Evolutionary conservation across 345 rosid species (phyloP).

Genomic region (Murraya koenigii): DNA sequence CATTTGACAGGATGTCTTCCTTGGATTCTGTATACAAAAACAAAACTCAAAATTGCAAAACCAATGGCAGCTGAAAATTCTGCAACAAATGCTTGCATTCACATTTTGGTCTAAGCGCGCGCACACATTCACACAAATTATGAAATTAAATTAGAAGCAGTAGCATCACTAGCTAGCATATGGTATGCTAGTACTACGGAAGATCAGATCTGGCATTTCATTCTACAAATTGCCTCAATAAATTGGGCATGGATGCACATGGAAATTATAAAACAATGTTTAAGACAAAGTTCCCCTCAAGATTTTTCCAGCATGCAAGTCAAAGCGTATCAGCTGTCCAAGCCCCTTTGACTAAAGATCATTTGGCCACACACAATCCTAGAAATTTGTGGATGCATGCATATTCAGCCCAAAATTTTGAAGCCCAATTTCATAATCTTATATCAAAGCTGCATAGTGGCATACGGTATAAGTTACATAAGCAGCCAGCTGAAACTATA

Average conservation of each 20-base stretch:
- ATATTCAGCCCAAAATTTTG: too few relatives aligned
- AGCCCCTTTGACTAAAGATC: not conserved
- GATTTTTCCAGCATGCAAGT: slow-evolving; percentile 15
- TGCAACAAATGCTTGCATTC: not conserved
- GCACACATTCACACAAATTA: not conserved
- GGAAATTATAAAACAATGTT: slow-evolving; percentile 3
- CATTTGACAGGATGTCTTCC: slow-evolving; percentile 15
- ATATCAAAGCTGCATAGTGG: not conserved
- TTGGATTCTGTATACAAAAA: not conserved
- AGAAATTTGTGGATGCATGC: too few relatives aligned
- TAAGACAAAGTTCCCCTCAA: not conserved
- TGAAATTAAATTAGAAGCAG: not conserved
- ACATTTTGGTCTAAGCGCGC: not conserved
- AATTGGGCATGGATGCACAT: slow-evolving; percentile 4
- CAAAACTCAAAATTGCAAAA: not conserved
- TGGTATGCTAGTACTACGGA: slow-evolving; percentile 16
- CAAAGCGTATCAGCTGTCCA: slow-evolving; percentile 17
- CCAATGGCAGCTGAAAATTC: not conserved
- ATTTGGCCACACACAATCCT: too few relatives aligned
- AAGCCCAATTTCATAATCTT: not conserved
- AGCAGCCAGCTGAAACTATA: not conserved
- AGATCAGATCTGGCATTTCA: slow-evolving; percentile 30
- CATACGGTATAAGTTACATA: not conserved
- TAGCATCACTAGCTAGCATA: not conserved
- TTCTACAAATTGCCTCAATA: not conserved